phyloP scores from a whole-genome alignment of 352 stramenopile species.

The Phytophthora nicotianae region DNA sequence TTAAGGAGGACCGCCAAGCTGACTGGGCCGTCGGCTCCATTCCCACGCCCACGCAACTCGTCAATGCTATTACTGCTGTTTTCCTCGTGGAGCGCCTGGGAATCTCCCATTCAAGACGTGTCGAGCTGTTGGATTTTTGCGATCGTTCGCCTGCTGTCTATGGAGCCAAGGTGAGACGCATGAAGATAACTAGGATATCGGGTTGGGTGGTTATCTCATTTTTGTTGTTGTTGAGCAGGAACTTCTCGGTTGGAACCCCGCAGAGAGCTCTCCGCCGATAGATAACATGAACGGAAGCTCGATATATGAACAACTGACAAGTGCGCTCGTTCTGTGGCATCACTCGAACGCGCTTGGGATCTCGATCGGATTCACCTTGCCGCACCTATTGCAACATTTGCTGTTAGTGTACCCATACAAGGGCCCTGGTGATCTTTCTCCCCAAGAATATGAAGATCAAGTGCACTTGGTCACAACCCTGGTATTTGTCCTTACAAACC shows the following conservation, averaged over 20 bases:
- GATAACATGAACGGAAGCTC: slow-evolving; percentile 47
- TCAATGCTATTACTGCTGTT: slow-evolving; percentile 63
- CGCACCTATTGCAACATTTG: slow-evolving; percentile 78
- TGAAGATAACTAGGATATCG: neutral
- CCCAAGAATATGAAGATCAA: slow-evolving; percentile 78
- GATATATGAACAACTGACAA: slow-evolving; percentile 62
- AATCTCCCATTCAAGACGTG: slow-evolving; percentile 60
- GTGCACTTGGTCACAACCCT: slow-evolving; percentile 85
- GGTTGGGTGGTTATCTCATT: neutral
- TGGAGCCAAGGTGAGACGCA: slow-evolving; percentile 29
- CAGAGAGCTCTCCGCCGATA: slow-evolving; percentile 29
- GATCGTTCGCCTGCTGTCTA: slow-evolving; percentile 57
- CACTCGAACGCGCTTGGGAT: slow-evolving; percentile 66
- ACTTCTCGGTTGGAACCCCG: slow-evolving; percentile 87
- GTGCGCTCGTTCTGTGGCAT: slow-evolving; percentile 72
- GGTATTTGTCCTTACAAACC: slow-evolving; percentile 88
- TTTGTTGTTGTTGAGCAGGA: slow-evolving; percentile 42
- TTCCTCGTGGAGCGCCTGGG: slow-evolving; percentile 81
- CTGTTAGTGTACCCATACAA: slow-evolving; percentile 87
- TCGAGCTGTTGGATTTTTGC: slow-evolving; percentile 74
- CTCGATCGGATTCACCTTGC: slow-evolving; percentile 66
- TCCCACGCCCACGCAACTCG: slow-evolving; percentile 56
- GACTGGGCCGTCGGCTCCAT: slow-evolving; percentile 47
- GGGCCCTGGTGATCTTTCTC: slow-evolving; percentile 61
- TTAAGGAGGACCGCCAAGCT: slow-evolving; percentile 46